phyloP scores from a whole-genome alignment of 139 green algal species.

The Microglena sp. region DNA sequence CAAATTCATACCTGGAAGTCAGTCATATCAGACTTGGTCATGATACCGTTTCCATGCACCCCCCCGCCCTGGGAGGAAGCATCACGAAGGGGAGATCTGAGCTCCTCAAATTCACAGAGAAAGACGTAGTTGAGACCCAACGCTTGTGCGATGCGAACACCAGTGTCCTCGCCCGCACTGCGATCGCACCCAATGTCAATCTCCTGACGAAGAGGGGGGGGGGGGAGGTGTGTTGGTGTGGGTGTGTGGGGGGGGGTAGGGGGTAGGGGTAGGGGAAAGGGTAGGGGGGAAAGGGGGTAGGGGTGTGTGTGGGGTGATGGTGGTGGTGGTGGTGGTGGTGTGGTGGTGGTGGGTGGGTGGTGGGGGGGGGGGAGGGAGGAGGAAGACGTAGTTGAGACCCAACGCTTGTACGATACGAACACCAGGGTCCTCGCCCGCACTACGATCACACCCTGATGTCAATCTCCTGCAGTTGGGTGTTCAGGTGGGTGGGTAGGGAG shows the following conservation, averaged over 20 bases:
- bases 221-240: not conserved
- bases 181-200: constrained; percentile 75
- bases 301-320: too few relatives aligned
- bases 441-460: constrained; percentile 42
- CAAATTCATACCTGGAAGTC: constrained; percentile 4
- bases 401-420: constrained; percentile 57
- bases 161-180: constrained; percentile 36
- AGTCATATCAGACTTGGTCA: constrained; percentile 56
- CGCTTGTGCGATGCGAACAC: constrained; percentile 49
- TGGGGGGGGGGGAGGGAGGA: too few relatives aligned
- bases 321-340: too few relatives aligned
- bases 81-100: constrained; percentile 31
- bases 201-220: constrained; percentile 39
- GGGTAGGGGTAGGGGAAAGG: too few relatives aligned
- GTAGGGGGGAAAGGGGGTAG: too few relatives aligned
- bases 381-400: constrained; percentile 56
- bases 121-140: constrained; percentile 63
- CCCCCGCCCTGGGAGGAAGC: constrained; percentile 61
- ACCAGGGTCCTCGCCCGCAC: constrained; percentile 36
- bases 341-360: too few relatives aligned
- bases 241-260: too few relatives aligned
- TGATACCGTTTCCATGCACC: constrained; percentile 77
- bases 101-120: constrained; percentile 81
- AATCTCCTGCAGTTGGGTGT: constrained; percentile 8
- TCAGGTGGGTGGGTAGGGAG: too few relatives aligned